Conservation (phyloP, 176 grass and related monocot species). For the Poa pratensis region DNA sequence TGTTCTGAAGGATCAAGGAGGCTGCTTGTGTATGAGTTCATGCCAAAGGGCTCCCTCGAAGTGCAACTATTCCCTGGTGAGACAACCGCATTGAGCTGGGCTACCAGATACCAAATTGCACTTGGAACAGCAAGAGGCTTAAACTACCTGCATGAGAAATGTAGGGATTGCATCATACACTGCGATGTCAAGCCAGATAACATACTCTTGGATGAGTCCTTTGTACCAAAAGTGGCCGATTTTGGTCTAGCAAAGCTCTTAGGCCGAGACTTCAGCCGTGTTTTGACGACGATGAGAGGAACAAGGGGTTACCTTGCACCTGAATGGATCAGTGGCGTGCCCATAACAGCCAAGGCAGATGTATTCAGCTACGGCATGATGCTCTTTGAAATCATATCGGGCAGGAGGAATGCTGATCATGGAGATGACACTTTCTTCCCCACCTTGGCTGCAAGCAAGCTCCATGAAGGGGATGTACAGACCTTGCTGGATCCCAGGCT, state of each 20-base stretch:
- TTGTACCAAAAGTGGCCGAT: constrained; percentile 79
- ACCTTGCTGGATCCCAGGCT: constrained; percentile 68
- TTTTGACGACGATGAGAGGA: constrained; percentile 88
- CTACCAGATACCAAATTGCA: constrained; percentile 70
- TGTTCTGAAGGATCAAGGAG: constrained; percentile 67
- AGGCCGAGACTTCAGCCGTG: constrained; percentile 81
- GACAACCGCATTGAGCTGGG: constrained; percentile 53
- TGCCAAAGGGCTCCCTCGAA: constrained; percentile 84
- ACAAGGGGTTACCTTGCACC: constrained; percentile 86
- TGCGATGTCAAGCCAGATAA: constrained; percentile 95
- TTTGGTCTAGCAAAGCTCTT: constrained; percentile 86
- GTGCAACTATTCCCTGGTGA: constrained; percentile 60
- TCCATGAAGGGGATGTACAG: constrained; percentile 61
- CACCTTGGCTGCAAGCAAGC: constrained; percentile 56
- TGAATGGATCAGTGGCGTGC: constrained; percentile 79
- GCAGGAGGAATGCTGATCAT: constrained; percentile 64
- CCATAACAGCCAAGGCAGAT: constrained; percentile 80
- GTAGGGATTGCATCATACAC: constrained; percentile 89
- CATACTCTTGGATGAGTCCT: constrained; percentile 75
- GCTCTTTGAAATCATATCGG: constrained; percentile 84
- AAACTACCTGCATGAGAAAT: constrained; percentile 79
- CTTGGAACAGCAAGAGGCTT: constrained; percentile 78
- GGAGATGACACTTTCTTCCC: constrained; percentile 65
- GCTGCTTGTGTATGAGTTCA: constrained; percentile 81
- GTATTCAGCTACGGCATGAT: constrained; percentile 94